Evolutionary conservation across 1,284 basidiomycete species (phyloP).

Genomic region (Apiotrichum sp.): DNA sequence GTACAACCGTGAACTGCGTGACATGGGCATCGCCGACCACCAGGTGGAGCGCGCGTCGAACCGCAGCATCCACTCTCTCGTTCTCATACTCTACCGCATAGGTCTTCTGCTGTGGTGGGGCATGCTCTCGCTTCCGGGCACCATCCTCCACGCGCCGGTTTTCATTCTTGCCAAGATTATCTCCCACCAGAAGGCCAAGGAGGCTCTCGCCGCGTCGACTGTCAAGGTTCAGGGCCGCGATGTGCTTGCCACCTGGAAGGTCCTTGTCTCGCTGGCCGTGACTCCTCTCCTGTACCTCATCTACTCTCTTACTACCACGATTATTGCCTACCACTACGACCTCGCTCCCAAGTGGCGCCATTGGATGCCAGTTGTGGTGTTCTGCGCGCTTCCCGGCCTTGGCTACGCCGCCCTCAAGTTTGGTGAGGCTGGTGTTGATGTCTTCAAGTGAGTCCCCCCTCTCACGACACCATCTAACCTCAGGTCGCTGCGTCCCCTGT

Average conservation of each 20-base stretch:
- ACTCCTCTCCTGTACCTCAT: conserved; percentile 80
- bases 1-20: conserved; percentile 85
- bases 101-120: conserved; percentile 79
- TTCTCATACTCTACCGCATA: conserved; percentile 78
- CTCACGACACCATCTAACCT: background rate
- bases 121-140: conserved; percentile 81
- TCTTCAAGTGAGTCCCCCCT: conserved; percentile 68
- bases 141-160: conserved; percentile 91
- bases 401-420: conserved; percentile 95
- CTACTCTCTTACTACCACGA: conserved; percentile 75
- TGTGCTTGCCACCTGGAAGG: conserved; percentile 97
- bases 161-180: conserved; percentile 89
- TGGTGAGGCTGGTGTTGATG: conserved; percentile 97
- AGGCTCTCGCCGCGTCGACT: conserved; percentile 90
- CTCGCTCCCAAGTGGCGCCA: conserved; percentile 58
- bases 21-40: conserved; percentile 95
- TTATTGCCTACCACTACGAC: conserved; percentile 65
- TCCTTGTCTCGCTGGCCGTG: conserved; percentile 86
- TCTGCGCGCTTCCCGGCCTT: conserved; percentile 75
- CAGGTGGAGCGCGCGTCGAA: conserved; percentile 82
- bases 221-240: conserved; percentile 95
- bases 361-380: conserved; percentile 73
- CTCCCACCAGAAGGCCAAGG: conserved; percentile 85
- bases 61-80: conserved; percentile 78
- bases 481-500: conserved; percentile 84